A percentile compares a stretch with the other conserved stretches of the same genome.
These are phyloP conservation scores for Penicillium sp. DNA, from an alignment of 2,329 filamentous ascomycete genomes.

Conservation along the genomic window DNA sequence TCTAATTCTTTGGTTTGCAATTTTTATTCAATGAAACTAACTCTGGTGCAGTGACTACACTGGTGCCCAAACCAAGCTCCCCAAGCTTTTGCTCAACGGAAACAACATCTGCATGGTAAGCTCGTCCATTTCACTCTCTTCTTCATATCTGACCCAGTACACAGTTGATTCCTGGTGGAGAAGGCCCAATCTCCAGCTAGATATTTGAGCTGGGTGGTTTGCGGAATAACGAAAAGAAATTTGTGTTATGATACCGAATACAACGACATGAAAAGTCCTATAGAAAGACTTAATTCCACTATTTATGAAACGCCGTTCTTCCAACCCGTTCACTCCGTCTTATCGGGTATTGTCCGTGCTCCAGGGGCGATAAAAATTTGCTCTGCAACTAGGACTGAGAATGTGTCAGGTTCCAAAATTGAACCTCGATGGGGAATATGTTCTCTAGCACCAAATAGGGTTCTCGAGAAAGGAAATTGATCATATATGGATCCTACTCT, in stretches of 20 bases:
- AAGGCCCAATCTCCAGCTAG: slow-evolving; percentile 58
- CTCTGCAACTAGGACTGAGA: too few relatives aligned
- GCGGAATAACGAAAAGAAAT: slow-evolving; percentile 20
- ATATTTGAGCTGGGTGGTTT: background rate
- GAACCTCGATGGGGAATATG: background rate
- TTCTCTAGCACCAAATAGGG: background rate
- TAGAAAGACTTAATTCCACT: slow-evolving; percentile 16
- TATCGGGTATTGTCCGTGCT: background rate
- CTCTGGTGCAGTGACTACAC: slow-evolving; percentile 72
- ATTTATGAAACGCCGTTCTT: background rate
- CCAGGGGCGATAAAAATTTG: background rate
- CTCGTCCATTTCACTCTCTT: background rate
- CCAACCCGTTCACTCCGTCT: background rate
- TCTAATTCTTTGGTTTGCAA: background rate
- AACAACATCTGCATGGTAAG: slow-evolving; percentile 99
- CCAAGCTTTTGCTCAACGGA: slow-evolving; percentile 93
- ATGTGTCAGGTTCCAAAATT: background rate
- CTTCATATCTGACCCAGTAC: slow-evolving; percentile 13
- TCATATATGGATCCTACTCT: background rate
- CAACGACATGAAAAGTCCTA: slow-evolving; percentile 20
- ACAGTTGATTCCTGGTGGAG: slow-evolving; percentile 75
- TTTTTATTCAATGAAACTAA: slow-evolving; percentile 16
- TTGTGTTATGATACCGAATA: slow-evolving; percentile 27
- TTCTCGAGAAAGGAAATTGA: background rate
- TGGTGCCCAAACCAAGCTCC: slow-evolving; percentile 81